Base-by-base conservation (phyloP, 305 asterid genomes). In the Fraxinus platypoda region DNA sequence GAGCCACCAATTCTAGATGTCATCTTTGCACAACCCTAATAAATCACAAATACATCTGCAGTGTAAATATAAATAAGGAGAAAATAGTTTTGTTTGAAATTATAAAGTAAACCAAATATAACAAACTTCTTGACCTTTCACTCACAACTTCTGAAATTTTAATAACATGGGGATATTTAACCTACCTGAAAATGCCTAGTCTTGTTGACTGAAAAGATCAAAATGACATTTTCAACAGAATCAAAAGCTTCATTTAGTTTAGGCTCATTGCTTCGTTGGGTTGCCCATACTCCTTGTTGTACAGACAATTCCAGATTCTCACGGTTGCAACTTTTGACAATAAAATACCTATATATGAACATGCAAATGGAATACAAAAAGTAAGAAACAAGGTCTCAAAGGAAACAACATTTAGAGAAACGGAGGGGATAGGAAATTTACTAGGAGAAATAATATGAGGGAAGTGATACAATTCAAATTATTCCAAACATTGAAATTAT, bases 201-300 rank as follows among this genome's bases (percentile, higher is more conserved):
- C 92, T 97, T 92, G 90, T 95, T 95, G 80, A 95, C 89, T 62
- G 99, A 95, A 90, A 94, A 95, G 81, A 95, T 87, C 88, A 95
- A 91, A 86, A 95, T 93, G 88, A 95, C 97, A 87, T 95, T 93
- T 75, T 93, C 98, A 88, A 92, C 94, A 81, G 98, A 89, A 81
- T 95, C 99, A 87, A 95, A 94, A 87, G 99, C 98, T 87, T 95
- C 99, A 85, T 93, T 95, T 76, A 95, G 98, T 90, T 95, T 95
- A 83, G 97, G 96, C 81, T 95, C 99, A 85, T 91, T 95, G 94
- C 97, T 94, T 86, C 99, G 82, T 85, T 95, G 99, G 83, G 99
- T 95, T 80, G 99, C 99, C 99, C 99, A 95, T 80, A 94, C 95
- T 86, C 99, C 98, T 93, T 95, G 99, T 85, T 91, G 92, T 66